Percentiles rank a stretch among this genome's conserved stretches.
These are phyloP conservation scores for Diutina rugosa DNA, from an alignment of 1,139 yeast species.

Conservation along the genomic window DNA sequence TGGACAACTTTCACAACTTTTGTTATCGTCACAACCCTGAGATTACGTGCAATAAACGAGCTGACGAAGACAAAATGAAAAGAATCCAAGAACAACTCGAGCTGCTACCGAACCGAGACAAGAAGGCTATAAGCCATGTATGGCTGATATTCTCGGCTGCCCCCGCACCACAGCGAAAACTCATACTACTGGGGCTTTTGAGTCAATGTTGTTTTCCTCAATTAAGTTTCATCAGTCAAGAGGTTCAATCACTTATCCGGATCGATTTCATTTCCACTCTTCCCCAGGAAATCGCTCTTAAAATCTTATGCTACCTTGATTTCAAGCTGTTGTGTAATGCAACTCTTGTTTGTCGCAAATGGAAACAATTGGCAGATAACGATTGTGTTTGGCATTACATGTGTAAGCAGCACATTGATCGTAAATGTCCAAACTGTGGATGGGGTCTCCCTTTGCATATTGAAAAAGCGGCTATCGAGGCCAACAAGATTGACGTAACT, in stretches of 20 bases:
- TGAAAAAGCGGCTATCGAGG: not conserved
- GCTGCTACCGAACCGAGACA: slow-evolving; percentile 45
- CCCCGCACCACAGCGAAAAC: slow-evolving; percentile 48
- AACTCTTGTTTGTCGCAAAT: slow-evolving; percentile 76
- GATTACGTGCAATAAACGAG: slow-evolving; percentile 52
- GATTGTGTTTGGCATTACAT: slow-evolving; percentile 96
- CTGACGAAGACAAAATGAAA: slow-evolving; percentile 55
- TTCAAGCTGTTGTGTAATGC: slow-evolving; percentile 87
- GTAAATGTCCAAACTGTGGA: slow-evolving; percentile 96
- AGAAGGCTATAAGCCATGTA: slow-evolving; percentile 58
- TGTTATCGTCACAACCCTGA: slow-evolving; percentile 93
- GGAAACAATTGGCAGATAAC: slow-evolving; percentile 88
- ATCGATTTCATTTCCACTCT: slow-evolving; percentile 79
- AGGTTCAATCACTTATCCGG: slow-evolving; percentile 65
- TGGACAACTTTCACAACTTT: slow-evolving; percentile 46
- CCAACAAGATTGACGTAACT: not conserved
- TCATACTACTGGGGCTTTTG: slow-evolving; percentile 72
- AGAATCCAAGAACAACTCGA: slow-evolving; percentile 50
- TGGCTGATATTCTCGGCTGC: slow-evolving; percentile 76
- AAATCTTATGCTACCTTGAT: slow-evolving; percentile 78
- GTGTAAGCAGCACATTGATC: slow-evolving; percentile 96
- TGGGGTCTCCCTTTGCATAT: slow-evolving; percentile 83
- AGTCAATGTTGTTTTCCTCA: slow-evolving; percentile 95
- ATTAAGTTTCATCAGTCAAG: slow-evolving; percentile 68
- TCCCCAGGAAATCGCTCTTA: slow-evolving; percentile 76